Percentiles rank a stretch among this genome's conserved stretches.
These are phyloP conservation scores for Dendrobium catenatum DNA, from an alignment of 106 monocot species.

Conservation along the genomic window DNA sequence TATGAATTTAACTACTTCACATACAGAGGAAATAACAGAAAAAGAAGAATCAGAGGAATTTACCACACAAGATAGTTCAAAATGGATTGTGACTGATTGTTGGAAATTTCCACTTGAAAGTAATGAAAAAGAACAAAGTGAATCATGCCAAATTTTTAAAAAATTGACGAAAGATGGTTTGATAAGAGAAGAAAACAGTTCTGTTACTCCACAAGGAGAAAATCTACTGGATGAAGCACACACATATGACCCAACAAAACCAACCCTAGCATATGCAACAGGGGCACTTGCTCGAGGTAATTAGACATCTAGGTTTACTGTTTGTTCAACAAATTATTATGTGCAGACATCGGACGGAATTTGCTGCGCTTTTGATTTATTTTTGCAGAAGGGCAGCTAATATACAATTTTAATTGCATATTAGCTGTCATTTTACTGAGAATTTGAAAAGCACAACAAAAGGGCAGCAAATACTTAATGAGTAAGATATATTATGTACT, in stretches of 20 bases:
- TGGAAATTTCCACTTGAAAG: neutral
- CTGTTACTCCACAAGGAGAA: conserved; percentile 1
- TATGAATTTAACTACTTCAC: neutral
- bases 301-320: no score
- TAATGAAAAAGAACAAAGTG: neutral
- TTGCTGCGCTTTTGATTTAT: no score
- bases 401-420: no score
- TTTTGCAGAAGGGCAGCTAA: no score
- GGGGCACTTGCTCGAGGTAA: no score
- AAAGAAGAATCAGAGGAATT: conserved; percentile 1
- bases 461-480: no score
- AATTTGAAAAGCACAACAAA: no score
- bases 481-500: no score
- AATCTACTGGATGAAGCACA: neutral
- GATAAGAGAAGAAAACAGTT: neutral
- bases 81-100: neutral
- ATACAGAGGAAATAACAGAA: neutral
- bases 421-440: no score
- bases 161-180: neutral
- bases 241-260: neutral
- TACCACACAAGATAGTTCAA: neutral
- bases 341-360: no score
- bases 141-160: conserved; percentile 3
- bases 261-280: no score
- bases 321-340: no score